These are phyloP conservation scores for Cryphonectria carpinicola DNA, from an alignment of 2,329 filamentous ascomycete species.

Conservation along the genomic window DNA sequence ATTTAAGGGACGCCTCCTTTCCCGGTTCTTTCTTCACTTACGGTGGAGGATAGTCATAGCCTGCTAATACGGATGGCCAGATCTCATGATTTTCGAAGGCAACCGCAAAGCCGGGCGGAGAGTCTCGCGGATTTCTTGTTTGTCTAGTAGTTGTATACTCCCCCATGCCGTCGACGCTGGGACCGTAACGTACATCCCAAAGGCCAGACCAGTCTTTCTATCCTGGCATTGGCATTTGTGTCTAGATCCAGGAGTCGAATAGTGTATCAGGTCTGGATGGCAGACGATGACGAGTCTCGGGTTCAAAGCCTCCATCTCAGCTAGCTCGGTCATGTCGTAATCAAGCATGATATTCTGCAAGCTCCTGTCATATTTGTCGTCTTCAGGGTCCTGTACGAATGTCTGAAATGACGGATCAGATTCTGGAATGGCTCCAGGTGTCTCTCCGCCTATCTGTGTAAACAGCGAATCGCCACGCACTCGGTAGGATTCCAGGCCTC, in stretches of 20 bases:
- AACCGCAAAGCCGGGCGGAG: conserved; percentile 1
- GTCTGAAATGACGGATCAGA: neutral
- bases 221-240: neutral
- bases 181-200: conserved; percentile 6
- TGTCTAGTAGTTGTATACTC: neutral
- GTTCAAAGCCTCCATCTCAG: neutral
- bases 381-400: neutral
- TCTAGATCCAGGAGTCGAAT: neutral
- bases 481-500: neutral
- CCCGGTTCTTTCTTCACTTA: neutral
- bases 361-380: neutral
- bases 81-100: neutral
- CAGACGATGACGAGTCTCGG: neutral
- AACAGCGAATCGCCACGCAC: neutral
- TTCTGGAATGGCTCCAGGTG: neutral
- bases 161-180: neutral
- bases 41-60: neutral
- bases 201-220: neutral
- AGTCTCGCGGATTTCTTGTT: neutral
- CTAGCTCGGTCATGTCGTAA: conserved; percentile 2
- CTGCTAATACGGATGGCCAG: conserved; percentile 6
- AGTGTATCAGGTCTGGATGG: neutral
- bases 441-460: neutral
- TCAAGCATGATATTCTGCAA: neutral
- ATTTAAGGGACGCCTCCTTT: neutral